Evolutionary conservation across 163 green algal species (phyloP).

Genomic region (Scenedesmus sp.): DNA sequence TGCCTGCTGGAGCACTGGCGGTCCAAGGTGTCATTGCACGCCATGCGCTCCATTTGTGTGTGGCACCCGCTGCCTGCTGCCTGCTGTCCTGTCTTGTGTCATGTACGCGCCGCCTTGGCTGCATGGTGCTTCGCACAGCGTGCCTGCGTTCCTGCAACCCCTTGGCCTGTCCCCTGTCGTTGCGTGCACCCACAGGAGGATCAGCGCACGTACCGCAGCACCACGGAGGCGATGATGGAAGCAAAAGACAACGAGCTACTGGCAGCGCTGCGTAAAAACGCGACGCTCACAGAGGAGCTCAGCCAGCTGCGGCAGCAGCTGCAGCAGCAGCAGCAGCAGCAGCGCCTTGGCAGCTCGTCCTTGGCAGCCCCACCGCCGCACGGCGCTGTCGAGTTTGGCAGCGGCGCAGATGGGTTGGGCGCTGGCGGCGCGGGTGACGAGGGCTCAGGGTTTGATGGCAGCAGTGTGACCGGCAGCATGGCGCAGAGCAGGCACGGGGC

Average conservation of each 20-base stretch:
- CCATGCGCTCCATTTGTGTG: too few species aligned
- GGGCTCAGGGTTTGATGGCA: not conserved
- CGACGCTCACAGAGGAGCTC: conserved; percentile 43
- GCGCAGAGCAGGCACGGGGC: not conserved
- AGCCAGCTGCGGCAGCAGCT: conserved; percentile 28
- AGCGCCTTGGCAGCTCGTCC: not conserved
- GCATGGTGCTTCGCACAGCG: too few species aligned
- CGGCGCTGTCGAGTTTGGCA: not conserved
- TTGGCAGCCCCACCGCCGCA: not conserved
- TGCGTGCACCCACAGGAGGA: conserved; percentile 31
- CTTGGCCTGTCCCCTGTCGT: too few species aligned
- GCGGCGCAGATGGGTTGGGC: not conserved
- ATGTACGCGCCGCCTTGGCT: too few species aligned
- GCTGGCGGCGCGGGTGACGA: not conserved
- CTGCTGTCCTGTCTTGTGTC: not conserved
- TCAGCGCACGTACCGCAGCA: not conserved
- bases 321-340: conserved; percentile 30
- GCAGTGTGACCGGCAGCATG: conserved; percentile 1
- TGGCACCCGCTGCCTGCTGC: too few species aligned
- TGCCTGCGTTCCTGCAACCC: too few species aligned
- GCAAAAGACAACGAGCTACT: conserved; percentile 70
- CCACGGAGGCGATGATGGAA: conserved; percentile 63
- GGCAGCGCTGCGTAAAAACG: conserved; percentile 59
- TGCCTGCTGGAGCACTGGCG: too few species aligned
- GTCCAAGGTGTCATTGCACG: too few species aligned